Evolutionary conservation across 345 rosid species (phyloP).

Genomic region (Lepidium africanum): DNA sequence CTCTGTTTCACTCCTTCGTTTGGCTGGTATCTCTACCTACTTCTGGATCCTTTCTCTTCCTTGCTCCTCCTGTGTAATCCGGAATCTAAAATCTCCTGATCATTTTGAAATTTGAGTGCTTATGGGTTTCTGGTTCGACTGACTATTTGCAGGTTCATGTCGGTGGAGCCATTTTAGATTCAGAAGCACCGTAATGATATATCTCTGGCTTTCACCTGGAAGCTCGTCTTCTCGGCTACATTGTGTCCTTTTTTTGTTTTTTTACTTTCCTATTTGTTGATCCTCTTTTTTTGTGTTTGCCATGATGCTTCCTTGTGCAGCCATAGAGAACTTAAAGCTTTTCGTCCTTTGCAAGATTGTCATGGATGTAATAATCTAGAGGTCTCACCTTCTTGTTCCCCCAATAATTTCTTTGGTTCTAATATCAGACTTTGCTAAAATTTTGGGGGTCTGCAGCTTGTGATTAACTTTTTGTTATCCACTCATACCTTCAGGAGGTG

Average conservation of each 20-base stretch:
- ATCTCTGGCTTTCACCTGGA: not conserved
- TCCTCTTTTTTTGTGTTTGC: not conserved
- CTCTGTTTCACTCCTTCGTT: not conserved
- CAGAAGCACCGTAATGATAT: constrained; percentile 38
- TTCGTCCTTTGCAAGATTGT: constrained; percentile 30
- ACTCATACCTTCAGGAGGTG: constrained; percentile 4
- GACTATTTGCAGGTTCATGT: constrained; percentile 35
- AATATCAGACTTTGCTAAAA: not conserved
- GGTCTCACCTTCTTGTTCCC: constrained; percentile 32
- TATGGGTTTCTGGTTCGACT: not conserved
- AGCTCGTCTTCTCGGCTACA: not conserved
- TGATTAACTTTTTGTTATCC: not conserved
- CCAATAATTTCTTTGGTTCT: not conserved
- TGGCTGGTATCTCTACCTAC: constrained; percentile 9
- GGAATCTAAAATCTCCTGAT: not conserved
- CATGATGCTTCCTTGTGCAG: constrained; percentile 29
- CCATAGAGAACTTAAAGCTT: constrained; percentile 34
- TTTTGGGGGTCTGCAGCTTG: not conserved
- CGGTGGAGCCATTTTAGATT: constrained; percentile 31
- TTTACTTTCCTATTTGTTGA: not conserved
- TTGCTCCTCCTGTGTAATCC: not conserved
- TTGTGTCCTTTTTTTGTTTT: not conserved
- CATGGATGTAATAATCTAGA: constrained; percentile 25
- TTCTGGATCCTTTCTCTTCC: not conserved
- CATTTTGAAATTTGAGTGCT: not conserved